Percentiles rank a stretch among this genome's conserved stretches.
phyloP scores from a whole-genome alignment of 2,329 filamentous ascomycete species.

The Amphichorda felina region DNA sequence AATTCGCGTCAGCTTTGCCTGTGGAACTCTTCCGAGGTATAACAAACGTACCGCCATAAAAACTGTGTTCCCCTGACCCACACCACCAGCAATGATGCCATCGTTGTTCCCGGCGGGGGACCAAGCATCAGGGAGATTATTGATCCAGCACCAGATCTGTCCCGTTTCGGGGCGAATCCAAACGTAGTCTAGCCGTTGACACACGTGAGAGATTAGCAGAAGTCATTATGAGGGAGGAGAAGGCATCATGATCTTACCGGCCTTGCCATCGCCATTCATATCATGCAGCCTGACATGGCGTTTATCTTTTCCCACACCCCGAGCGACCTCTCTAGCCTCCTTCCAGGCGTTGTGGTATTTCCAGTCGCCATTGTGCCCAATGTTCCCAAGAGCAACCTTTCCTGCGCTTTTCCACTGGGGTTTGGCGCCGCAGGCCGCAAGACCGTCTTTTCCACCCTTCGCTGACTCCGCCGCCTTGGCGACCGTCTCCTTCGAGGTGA shows the following conservation, averaged over 20 bases:
- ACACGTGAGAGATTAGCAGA: no score
- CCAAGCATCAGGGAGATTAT: conserved; percentile 7
- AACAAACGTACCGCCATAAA: conserved; percentile 4
- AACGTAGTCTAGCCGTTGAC: conserved; percentile 8
- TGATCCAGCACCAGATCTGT: conserved; percentile 8
- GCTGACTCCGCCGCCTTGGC: background rate
- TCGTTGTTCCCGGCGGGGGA: conserved; percentile 6
- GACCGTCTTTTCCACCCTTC: background rate
- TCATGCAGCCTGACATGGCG: conserved; percentile 6
- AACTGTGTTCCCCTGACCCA: conserved; percentile 2
- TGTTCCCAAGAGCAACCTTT: conserved; percentile 4
- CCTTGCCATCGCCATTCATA: conserved; percentile 10
- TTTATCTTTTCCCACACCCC: conserved; percentile 1
- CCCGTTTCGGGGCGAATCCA: conserved; percentile 7
- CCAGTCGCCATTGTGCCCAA: conserved; percentile 6
- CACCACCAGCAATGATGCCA: conserved; percentile 7
- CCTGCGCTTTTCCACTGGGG: conserved; percentile 4
- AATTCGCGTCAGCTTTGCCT: background rate
- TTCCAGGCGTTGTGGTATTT: conserved; percentile 6
- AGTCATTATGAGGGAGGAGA: no score
- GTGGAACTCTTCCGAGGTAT: background rate
- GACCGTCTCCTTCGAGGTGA: background rate
- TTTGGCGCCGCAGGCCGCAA: background rate
- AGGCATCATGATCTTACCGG: conserved; percentile 4
- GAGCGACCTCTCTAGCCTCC: conserved; percentile 2